These are phyloP conservation scores for Cryptosporidium meleagridis DNA, from an alignment of 169 alveolate genomes.

Conservation along the genomic window DNA sequence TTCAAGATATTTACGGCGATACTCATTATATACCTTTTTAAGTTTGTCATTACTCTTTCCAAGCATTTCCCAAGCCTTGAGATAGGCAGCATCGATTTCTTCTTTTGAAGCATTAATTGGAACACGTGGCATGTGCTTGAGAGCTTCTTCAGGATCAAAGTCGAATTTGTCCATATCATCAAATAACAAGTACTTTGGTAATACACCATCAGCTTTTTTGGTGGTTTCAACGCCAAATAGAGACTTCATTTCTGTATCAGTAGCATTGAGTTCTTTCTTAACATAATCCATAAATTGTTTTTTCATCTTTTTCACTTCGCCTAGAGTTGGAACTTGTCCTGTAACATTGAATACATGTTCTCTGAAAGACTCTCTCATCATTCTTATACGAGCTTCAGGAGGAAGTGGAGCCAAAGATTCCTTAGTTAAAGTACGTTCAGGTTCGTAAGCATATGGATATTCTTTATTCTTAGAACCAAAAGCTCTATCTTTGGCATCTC, in stretches of 20 bases:
- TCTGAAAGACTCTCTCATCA: constrained; percentile 46
- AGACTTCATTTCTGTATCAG: constrained; percentile 1
- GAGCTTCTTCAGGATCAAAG: constrained; percentile 64
- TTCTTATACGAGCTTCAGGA: constrained; percentile 31
- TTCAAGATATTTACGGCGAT: constrained; percentile 24
- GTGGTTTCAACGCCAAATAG: constrained; percentile 11
- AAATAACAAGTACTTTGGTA: constrained; percentile 42
- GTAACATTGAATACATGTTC: constrained; percentile 11
- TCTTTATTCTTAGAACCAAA: constrained; percentile 12
- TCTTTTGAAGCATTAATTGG: constrained; percentile 26
- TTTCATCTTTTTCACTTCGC: constrained; percentile 8
- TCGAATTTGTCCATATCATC: constrained; percentile 67
- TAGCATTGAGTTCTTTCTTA: constrained; percentile 5
- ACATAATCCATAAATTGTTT: constrained; percentile 14
- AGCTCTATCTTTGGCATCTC: constrained; percentile 31
- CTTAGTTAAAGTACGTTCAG: background rate
- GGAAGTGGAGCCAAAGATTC: constrained; percentile 23
- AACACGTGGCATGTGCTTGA: constrained; percentile 66
- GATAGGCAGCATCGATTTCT: constrained; percentile 26
- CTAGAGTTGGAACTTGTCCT: constrained; percentile 44
- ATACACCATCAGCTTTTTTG: background rate
- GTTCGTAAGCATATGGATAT: constrained; percentile 27
- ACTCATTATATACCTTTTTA: background rate
- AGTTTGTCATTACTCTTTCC: constrained; percentile 46
- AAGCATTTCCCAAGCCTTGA: constrained; percentile 56